Evolutionary conservation across 805 yeast species (phyloP), one percentile per base, ranked within the genome.

Genomic region (Sungouiozyma ichnusensis): DNA sequence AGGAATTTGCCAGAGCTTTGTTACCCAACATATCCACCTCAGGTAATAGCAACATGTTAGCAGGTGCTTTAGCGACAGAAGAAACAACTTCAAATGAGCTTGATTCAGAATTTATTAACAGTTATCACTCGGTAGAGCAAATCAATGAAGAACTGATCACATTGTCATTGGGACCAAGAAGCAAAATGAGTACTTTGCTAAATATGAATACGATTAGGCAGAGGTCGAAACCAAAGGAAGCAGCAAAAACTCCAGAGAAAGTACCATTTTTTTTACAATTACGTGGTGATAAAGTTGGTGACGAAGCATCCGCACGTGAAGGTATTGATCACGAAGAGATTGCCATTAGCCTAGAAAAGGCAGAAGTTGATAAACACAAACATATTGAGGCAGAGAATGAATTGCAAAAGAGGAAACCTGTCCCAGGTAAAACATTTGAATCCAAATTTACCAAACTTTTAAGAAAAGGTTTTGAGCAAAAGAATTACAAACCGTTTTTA

Each of bases 161-260:
- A 0, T 72, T 92, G 37, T 81, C 94, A 1, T 50, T 76, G 27
- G 81, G 82, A 4, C 85, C 97, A 19, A 74, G 90, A 53, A 73
- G 72, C 44, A 87, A 85, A 57, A 81, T 84, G 69, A 77, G 73
- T 47, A 86, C 95, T 2, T 65, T 92, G 36, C 60, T 85, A 37
- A 80, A 92, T 58, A 64, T 92, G 50, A 97, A 92, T 52, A 74
- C 79, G 5, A 90, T 92, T 51, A 85, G 78, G 55, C 76, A 73
- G 58, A 76, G 98, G 55, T 87, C 86, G 58, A 90, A 85, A 63
- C 97, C 98, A 17, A 78, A 69, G 40, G 96, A 86, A 58, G 82
- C 90, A 1, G 84, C 92, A 29, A 85, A 84, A 67, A 84, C 79
- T 49, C 85, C 95, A 1, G 83, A 82, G 49, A 73, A 77, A 46